Conservation (phyloP, 2,329 filamentous ascomycete genomes). For the Cephalotrichum gorgonifer region DNA sequence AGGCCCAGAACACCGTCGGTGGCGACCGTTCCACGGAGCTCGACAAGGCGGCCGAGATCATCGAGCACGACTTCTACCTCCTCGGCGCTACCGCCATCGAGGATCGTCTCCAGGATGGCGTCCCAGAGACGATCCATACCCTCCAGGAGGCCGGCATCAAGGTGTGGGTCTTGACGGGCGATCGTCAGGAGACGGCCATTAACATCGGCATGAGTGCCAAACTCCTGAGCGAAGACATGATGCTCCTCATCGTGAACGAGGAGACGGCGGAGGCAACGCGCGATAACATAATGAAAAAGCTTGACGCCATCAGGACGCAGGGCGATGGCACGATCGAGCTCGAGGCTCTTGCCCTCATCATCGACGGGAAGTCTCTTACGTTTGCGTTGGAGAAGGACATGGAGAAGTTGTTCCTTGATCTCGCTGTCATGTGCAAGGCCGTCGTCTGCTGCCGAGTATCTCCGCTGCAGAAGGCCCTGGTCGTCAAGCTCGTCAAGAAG, state of each 20-base stretch:
- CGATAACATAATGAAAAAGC: constrained; percentile 86
- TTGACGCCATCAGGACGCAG: constrained; percentile 81
- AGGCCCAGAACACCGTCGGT: constrained; percentile 78
- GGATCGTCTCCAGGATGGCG: constrained; percentile 91
- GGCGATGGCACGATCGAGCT: constrained; percentile 65
- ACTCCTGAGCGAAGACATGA: constrained; percentile 97
- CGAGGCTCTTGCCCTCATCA: constrained; percentile 83
- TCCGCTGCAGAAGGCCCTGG: constrained; percentile 89
- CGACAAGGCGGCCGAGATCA: constrained; percentile 92
- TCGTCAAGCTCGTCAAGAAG: constrained; percentile 96
- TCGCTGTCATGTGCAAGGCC: constrained; percentile 95
- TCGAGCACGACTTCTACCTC: constrained; percentile 84
- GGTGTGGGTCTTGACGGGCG: constrained; percentile 95
- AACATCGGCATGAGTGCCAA: constrained; percentile 99
- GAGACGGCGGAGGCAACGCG: constrained; percentile 68
- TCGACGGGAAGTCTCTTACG: constrained; percentile 91
- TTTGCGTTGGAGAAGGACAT: constrained; percentile 88
- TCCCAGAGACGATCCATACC: constrained; percentile 96
- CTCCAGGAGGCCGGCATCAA: constrained; percentile 96
- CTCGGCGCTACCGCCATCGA: constrained; percentile 96
- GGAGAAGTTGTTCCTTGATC: constrained; percentile 85
- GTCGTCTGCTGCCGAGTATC: constrained; percentile 97
- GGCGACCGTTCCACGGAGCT: constrained; percentile 90
- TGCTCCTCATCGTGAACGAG: constrained; percentile 91
- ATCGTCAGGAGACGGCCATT: constrained; percentile 97